Conservation (phyloP, 78 protist genomes). For the Dictyostelium intermedium region DNA sequence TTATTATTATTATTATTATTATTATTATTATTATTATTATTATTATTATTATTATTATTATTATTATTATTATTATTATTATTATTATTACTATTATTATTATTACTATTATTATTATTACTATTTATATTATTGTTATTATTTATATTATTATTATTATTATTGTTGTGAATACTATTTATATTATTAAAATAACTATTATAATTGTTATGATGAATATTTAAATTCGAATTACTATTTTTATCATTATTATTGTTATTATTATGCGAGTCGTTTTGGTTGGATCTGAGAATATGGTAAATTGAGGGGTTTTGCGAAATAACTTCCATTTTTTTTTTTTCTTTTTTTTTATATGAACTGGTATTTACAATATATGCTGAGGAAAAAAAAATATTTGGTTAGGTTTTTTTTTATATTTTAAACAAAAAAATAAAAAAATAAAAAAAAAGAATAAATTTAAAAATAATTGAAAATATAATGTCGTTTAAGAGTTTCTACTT, state of each 20-base stretch:
- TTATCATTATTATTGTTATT: not conserved
- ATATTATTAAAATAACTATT: not conserved
- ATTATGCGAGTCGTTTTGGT: not conserved
- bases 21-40: not conserved
- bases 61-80: conserved; percentile 2
- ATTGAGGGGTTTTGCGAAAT: not conserved
- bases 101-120: not conserved
- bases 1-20: not conserved
- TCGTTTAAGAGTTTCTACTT: not conserved
- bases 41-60: not conserved
- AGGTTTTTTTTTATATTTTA: not conserved
- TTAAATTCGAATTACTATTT: not conserved
- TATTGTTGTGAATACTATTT: not conserved
- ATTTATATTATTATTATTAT: not conserved
- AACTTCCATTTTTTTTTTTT: conserved; percentile 3
- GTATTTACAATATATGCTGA: not conserved
- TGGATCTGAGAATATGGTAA: not conserved
- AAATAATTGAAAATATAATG: not conserved
- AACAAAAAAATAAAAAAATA: not conserved
- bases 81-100: not conserved
- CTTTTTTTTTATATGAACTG: not conserved
- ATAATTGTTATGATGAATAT: not conserved
- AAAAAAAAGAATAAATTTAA: not conserved
- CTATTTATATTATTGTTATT: too few species aligned
- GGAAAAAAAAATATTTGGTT: not conserved